Percentiles rank a stretch among this genome's conserved stretches.
Conservation (phyloP, 805 yeast genomes). For the Kregervanrija pseudodelftensis region DNA sequence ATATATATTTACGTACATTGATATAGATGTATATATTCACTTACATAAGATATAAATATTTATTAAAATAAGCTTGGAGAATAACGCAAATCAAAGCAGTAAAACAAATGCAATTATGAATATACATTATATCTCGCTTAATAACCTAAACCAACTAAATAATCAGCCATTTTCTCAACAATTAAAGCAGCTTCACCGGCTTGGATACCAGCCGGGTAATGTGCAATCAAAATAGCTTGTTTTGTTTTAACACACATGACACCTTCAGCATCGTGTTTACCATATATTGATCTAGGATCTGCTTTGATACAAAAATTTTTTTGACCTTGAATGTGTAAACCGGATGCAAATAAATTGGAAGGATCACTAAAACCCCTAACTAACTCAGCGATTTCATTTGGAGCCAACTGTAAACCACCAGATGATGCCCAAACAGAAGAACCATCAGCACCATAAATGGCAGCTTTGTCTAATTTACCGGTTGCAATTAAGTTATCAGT, state of each 20-base stretch:
- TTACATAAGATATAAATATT: too few species aligned
- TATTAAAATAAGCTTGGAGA: too few species aligned
- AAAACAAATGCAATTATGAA: too few species aligned
- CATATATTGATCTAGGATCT: constrained; percentile 89
- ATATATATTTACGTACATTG: too few species aligned
- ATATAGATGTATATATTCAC: too few species aligned
- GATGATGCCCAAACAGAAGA: constrained; percentile 92
- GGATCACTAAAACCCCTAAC: constrained; percentile 81
- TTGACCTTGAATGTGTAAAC: constrained; percentile 76
- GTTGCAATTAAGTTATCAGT: constrained; percentile 88
- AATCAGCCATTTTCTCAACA: constrained; percentile 94
- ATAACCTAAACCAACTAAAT: constrained; percentile 81
- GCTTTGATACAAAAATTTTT: constrained; percentile 87
- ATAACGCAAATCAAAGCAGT: too few species aligned
- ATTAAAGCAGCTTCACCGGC: constrained; percentile 94
- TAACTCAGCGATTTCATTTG: constrained; percentile 64
- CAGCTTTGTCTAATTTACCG: constrained; percentile 86
- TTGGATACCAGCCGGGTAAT: constrained; percentile 83
- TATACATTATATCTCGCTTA: constrained; percentile 25
- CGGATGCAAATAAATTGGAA: constrained; percentile 70
- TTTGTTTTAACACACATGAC: constrained; percentile 86
- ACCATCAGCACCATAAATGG: constrained; percentile 90
- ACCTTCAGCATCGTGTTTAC: constrained; percentile 86
- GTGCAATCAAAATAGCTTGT: constrained; percentile 90
- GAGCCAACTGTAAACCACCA: constrained; percentile 54